Evolutionary conservation across 345 rosid species (phyloP).

Genomic region (Gossypium thurberi): DNA sequence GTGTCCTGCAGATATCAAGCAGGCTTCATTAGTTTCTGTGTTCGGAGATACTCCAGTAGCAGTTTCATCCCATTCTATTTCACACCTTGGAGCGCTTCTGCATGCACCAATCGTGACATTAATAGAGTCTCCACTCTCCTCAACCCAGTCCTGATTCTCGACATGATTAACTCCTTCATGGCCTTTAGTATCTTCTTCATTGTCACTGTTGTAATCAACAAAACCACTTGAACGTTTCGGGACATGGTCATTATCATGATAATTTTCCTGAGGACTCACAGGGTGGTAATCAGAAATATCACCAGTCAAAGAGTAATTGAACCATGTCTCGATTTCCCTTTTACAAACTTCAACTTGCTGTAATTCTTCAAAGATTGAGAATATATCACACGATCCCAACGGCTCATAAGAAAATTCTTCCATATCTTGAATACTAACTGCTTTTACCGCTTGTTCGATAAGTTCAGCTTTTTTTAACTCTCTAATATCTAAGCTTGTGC

Average conservation of each 20-base stretch:
- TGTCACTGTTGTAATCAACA: background rate
- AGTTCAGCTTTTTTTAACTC: constrained; percentile 33
- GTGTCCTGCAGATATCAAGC: constrained; percentile 7
- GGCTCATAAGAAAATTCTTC: constrained; percentile 32
- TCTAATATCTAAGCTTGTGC: constrained; percentile 12
- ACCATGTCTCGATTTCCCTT: constrained; percentile 17
- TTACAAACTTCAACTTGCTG: constrained; percentile 15
- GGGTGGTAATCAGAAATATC: constrained; percentile 7
- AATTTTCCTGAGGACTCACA: constrained; percentile 7
- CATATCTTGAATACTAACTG: constrained; percentile 27
- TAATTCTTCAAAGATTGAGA: constrained; percentile 28
- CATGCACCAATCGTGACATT: background rate
- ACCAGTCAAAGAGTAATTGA: background rate
- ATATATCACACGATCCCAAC: constrained; percentile 25
- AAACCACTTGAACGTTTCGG: background rate
- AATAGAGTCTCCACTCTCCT: constrained; percentile 11
- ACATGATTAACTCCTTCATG: constrained; percentile 5
- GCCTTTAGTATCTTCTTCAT: background rate
- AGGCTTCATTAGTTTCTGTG: constrained; percentile 1
- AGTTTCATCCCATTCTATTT: background rate
- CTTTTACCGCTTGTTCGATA: constrained; percentile 24
- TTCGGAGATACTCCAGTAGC: background rate
- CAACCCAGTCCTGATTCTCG: constrained; percentile 17
- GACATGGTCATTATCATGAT: background rate
- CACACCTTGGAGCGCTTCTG: background rate